Base-by-base conservation (phyloP, 2,329 filamentous ascomycete genomes). In the Cercospora sp. region DNA sequence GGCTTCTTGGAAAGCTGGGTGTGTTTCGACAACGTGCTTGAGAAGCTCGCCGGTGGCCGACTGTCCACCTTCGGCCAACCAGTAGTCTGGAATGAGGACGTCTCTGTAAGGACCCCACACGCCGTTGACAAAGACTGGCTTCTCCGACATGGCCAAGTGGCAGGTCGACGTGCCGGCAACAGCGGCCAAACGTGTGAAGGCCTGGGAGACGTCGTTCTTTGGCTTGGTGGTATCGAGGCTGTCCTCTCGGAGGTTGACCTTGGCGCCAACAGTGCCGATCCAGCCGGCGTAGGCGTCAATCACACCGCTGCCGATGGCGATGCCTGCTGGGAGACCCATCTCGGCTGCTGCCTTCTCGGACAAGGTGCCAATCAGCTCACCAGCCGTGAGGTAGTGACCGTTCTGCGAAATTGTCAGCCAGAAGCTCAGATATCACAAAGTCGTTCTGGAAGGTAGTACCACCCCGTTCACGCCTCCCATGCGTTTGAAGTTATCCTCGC, bases 221-320 rank as follows among this genome's bases (percentile, higher is more conserved):
- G 91, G 86, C 4, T 86, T 84, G 39, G 86, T 86, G 68, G 87
- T 84, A 77, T 90, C 89, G 45, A 94, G 85, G 45, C 63, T 67
- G 65, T 91, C 87, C 53, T 72, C 73, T 13, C 61, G 60, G 16
- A 96, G 86, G 72, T 93, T 87, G 74, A 97, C 92, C 80, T 97
- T 97, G 69, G 95, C 94, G 67, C 95, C 95, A n/a, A 99, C 95
- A 1, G 95, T 98, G 69, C 95, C 95, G 73, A 99, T 95, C 95
- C 95, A 99, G 71, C 95, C 95, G 68, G 95, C 95, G 76, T 99
- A 99, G 18, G 95, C 95, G 79, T 99, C 95, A 77, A 99, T 99
- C 71, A 99, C 95, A 79, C 94, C 94, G 76, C 93, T 96, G 64
- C 95, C 95, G 65, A 99, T 91, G 18, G 95, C 93, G 73, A 97